phyloP scores from a whole-genome alignment of 768 basidiomycete species.

The Sarcomyxa edulis region DNA sequence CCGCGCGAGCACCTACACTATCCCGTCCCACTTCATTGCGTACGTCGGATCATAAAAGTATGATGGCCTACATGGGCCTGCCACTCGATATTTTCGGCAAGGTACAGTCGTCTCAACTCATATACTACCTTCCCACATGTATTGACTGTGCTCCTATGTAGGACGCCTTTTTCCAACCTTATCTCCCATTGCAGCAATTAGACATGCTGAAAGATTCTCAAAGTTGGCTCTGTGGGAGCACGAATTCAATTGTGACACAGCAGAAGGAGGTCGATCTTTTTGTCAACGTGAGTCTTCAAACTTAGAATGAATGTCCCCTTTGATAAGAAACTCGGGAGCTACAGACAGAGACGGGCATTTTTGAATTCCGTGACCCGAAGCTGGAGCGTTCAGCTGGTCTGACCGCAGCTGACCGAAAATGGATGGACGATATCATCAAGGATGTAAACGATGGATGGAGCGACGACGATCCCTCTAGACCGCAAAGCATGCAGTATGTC shows the following conservation, averaged over 20 bases:
- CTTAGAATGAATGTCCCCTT: background rate
- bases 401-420: constrained; percentile 91
- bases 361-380: constrained; percentile 84
- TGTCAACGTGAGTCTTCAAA: constrained; percentile 60
- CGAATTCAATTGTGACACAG: constrained; percentile 92
- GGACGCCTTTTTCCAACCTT: constrained; percentile 97
- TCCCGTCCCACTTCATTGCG: constrained; percentile 70
- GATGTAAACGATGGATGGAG: constrained; percentile 84
- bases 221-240: constrained; percentile 92
- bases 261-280: constrained; percentile 89
- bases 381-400: constrained; percentile 74
- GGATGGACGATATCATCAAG: constrained; percentile 93
- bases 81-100: constrained; percentile 92
- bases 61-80: constrained; percentile 90
- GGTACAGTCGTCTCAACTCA: constrained; percentile 31
- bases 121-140: background rate
- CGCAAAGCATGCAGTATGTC: constrained; percentile 61
- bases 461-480: constrained; percentile 51
- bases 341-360: constrained; percentile 78
- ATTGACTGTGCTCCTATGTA: constrained; percentile 20
- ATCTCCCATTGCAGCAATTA: constrained; percentile 91
- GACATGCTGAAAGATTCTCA: constrained; percentile 77
- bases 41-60: constrained; percentile 86
- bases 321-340: background rate
- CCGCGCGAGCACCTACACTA: constrained; percentile 52